These are phyloP conservation scores for Ogataea pini DNA, from an alignment of 805 yeast species.

Conservation along the genomic window DNA sequence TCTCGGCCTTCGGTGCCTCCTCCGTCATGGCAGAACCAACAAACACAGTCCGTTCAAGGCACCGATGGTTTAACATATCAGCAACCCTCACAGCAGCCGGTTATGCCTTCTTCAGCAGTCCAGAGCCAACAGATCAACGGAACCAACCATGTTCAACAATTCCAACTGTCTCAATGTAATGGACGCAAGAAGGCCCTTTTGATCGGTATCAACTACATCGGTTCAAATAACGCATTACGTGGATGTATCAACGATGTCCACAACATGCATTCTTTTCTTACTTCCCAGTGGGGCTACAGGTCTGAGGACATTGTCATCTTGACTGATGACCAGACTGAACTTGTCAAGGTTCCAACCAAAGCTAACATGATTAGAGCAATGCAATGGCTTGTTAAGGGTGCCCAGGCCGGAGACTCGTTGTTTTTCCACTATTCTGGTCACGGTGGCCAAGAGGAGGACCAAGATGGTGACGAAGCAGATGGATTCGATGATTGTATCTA, in stretches of 20 bases:
- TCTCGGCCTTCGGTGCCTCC: constrained; percentile 18
- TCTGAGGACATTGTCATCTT: constrained; percentile 59
- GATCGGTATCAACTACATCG: constrained; percentile 78
- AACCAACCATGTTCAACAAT: constrained; percentile 32
- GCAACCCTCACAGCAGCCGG: constrained; percentile 17
- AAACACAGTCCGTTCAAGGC: constrained; percentile 8
- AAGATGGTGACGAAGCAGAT: constrained; percentile 39
- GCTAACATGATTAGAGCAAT: constrained; percentile 74
- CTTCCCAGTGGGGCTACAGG: constrained; percentile 46
- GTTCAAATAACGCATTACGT: constrained; percentile 56
- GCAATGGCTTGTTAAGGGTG: constrained; percentile 77
- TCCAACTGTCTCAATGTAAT: constrained; percentile 65
- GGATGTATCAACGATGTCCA: constrained; percentile 83
- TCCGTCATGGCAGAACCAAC: constrained; percentile 17
- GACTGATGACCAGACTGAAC: constrained; percentile 55
- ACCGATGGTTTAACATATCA: constrained; percentile 15
- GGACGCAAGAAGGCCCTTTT: constrained; percentile 75
- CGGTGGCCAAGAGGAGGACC: constrained; percentile 73
- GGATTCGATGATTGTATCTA: constrained; percentile 41
- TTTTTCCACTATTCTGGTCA: constrained; percentile 88
- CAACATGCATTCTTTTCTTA: constrained; percentile 44
- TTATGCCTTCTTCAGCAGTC: constrained; percentile 21
- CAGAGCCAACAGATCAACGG: constrained; percentile 33
- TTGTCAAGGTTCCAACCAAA: constrained; percentile 57
- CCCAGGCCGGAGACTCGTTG: constrained; percentile 73